phyloP scores from a whole-genome alignment of 2,329 filamentous ascomycete species.

The Monosporascus cannonballus region DNA sequence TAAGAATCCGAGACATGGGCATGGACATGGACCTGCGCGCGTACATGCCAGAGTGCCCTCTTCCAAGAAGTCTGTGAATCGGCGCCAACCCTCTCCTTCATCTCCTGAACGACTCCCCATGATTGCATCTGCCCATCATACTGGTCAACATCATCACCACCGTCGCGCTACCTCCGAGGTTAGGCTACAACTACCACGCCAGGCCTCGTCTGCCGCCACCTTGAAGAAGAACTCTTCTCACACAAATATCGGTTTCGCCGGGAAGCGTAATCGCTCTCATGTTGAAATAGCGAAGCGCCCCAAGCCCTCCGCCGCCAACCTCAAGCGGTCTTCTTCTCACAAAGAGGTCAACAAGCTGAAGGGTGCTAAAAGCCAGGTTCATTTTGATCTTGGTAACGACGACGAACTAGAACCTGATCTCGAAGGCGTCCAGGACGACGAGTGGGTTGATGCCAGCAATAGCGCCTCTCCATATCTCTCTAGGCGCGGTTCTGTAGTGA shows the following conservation, averaged over 20 bases:
- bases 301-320: slow-evolving; percentile 41
- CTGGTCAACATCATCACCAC: slow-evolving; percentile 25
- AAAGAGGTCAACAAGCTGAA: slow-evolving; percentile 40
- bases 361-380: slow-evolving; percentile 45
- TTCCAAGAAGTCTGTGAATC: slow-evolving; percentile 31
- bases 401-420: slow-evolving; percentile 24
- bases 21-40: slow-evolving; percentile 18
- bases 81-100: slow-evolving; percentile 35
- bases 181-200: slow-evolving; percentile 42
- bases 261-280: slow-evolving; percentile 54
- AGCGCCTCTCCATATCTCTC: slow-evolving; percentile 56
- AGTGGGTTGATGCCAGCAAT: slow-evolving; percentile 62
- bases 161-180: slow-evolving; percentile 46
- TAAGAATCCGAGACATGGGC: neutral
- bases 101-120: slow-evolving; percentile 33
- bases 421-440: slow-evolving; percentile 43
- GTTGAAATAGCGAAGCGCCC: slow-evolving; percentile 47
- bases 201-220: slow-evolving; percentile 37
- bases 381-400: slow-evolving; percentile 56
- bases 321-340: slow-evolving; percentile 48
- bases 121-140: slow-evolving; percentile 7
- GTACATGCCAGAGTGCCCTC: slow-evolving; percentile 45
- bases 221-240: slow-evolving; percentile 49
- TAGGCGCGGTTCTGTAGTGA: slow-evolving; percentile 42
- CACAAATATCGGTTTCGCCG: slow-evolving; percentile 32